Evolutionary conservation across 345 rosid species (phyloP).

Genomic region (Lepidium aucheri): DNA sequence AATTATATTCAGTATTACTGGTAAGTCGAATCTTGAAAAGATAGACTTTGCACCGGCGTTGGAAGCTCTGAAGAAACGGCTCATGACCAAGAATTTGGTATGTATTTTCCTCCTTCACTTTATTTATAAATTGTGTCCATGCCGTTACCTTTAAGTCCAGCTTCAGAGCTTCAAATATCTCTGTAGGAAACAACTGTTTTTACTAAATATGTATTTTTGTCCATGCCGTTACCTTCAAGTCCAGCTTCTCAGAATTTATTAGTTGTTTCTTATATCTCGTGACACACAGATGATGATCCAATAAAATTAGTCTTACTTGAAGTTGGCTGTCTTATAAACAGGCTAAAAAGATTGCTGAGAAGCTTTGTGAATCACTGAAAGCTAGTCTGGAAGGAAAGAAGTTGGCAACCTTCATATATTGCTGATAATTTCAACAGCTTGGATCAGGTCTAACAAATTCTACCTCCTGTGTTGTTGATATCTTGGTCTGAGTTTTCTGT

Average conservation of each 20-base stretch:
- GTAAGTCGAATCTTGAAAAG: conserved; percentile 93
- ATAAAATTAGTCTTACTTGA: not conserved
- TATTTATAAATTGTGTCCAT: no score
- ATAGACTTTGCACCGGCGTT: conserved; percentile 87
- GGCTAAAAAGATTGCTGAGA: conserved; percentile 99
- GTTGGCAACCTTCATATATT: conserved; percentile 40
- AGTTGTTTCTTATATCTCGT: no score
- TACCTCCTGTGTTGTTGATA: conserved; percentile 4
- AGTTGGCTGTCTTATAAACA: conserved; percentile 10
- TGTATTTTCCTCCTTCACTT: no score
- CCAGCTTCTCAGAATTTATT: no score
- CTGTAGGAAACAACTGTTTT: no score
- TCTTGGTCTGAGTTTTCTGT: not conserved
- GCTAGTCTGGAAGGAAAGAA: conserved; percentile 97
- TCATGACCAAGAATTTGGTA: conserved; percentile 99
- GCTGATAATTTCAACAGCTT: conserved; percentile 60
- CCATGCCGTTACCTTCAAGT: no score
- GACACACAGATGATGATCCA: no score
- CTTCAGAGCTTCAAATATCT: no score
- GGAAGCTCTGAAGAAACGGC: conserved; percentile 92
- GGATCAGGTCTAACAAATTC: conserved; percentile 49
- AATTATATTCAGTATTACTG: conserved; percentile 68
- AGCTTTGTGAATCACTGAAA: conserved; percentile 95
- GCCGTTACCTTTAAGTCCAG: no score
- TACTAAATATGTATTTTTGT: no score